These are phyloP conservation scores for Dictyostelium brefeldianum DNA, from an alignment of 78 protist genomes.

Conservation along the genomic window DNA sequence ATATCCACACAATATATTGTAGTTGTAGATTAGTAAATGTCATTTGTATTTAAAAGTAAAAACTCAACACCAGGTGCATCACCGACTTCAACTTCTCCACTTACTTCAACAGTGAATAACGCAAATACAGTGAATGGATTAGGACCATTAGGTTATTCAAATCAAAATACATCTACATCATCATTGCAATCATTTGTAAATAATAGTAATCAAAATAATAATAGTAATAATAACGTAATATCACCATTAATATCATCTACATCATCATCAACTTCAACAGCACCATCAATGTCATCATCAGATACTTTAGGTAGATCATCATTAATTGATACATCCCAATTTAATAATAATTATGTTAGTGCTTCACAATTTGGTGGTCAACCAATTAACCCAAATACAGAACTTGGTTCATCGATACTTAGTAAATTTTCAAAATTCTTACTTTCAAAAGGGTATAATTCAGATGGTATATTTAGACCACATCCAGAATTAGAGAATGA, in stretches of 20 bases:
- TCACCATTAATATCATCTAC: neutral
- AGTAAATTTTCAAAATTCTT: conserved; percentile 37
- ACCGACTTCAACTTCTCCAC: neutral
- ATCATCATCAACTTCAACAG: neutral
- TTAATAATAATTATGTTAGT: neutral
- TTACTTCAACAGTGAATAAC: neutral
- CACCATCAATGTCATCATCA: neutral
- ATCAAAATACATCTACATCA: neutral
- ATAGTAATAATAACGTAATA: neutral
- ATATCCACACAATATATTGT: no score
- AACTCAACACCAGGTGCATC: conserved; percentile 33
- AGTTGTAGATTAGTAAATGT: no score
- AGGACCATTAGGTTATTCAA: conserved; percentile 18
- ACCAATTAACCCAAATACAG: conserved; percentile 45
- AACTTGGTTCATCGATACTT: conserved; percentile 37
- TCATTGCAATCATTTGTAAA: neutral
- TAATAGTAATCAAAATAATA: neutral
- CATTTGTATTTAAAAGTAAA: neutral
- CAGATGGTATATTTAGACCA: conserved; percentile 40
- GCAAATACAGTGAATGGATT: neutral
- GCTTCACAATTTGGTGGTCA: conserved; percentile 23
- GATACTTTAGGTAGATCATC: conserved; percentile 7
- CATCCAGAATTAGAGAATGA: conserved; percentile 51
- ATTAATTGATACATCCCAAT: neutral
- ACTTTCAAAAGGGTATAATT: neutral